Percentiles rank a stretch among this genome's conserved stretches.
Conservation (phyloP, 768 basidiomycete species). For the Russula sp. region DNA sequence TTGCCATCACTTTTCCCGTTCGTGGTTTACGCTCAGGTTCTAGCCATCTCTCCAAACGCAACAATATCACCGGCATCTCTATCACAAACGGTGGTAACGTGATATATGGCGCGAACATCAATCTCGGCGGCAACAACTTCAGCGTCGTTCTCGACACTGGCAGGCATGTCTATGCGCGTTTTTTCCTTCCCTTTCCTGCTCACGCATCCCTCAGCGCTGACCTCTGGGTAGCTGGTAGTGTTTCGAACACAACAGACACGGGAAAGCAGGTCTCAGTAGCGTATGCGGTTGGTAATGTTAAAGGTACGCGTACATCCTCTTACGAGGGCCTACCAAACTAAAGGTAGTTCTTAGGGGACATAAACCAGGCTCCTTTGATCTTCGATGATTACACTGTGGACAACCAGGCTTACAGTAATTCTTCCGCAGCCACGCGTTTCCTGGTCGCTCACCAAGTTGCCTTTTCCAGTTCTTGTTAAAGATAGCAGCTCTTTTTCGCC, state of each 20-base stretch:
- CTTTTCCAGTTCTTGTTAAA: conserved; percentile 53
- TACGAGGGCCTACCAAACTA: neutral
- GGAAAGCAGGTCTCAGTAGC: conserved; percentile 54
- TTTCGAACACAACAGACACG: conserved; percentile 51
- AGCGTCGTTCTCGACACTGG: conserved; percentile 74
- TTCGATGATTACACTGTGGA: conserved; percentile 57
- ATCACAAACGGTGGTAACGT: conserved; percentile 67
- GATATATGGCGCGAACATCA: conserved; percentile 70
- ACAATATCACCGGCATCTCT: conserved; percentile 37
- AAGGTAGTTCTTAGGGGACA: conserved; percentile 44
- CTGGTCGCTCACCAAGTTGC: neutral
- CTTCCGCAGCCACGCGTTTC: neutral
- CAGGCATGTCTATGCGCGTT: conserved; percentile 46
- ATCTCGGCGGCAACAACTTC: conserved; percentile 55
- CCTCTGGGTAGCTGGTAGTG: conserved; percentile 60
- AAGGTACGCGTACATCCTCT: conserved; percentile 44
- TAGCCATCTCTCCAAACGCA: conserved; percentile 10
- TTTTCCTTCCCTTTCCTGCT: conserved; percentile 2
- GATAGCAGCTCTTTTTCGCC: conserved; percentile 63
- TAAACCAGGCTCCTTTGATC: conserved; percentile 50
- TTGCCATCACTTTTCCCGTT: conserved; percentile 22
- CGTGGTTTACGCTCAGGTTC: neutral
- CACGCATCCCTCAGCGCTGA: conserved; percentile 53
- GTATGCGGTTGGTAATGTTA: conserved; percentile 68
- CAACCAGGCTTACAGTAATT: conserved; percentile 66